Conservation (phyloP, 768 basidiomycete genomes). For the Sutorius australiensis region DNA sequence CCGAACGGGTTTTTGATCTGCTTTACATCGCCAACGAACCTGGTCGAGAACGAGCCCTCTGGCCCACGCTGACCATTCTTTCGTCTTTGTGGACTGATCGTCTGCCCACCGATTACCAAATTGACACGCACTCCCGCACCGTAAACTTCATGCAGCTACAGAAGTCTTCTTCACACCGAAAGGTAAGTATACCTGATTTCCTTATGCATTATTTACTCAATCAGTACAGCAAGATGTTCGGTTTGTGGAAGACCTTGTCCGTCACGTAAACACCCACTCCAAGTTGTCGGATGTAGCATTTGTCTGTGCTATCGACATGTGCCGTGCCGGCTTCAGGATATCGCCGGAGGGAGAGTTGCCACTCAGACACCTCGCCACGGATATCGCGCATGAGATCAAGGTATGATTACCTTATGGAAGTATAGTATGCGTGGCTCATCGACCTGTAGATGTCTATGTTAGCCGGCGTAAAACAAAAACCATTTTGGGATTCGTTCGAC, state of each 20-base stretch:
- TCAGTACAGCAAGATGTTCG: constrained; percentile 39
- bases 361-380: constrained; percentile 59
- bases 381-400: constrained; percentile 79
- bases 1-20: constrained; percentile 84
- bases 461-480: constrained; percentile 40
- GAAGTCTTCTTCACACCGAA: constrained; percentile 30
- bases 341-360: constrained; percentile 56
- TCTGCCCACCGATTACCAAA: constrained; percentile 54
- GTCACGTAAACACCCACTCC: constrained; percentile 49
- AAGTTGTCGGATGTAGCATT: constrained; percentile 66
- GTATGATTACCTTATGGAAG: constrained; percentile 37
- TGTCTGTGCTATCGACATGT: constrained; percentile 73
- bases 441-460: constrained; percentile 21
- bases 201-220: not conserved
- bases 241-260: constrained; percentile 61
- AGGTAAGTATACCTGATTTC: constrained; percentile 14
- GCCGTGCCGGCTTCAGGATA: constrained; percentile 59
- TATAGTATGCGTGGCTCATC: not conserved
- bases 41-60: constrained; percentile 53
- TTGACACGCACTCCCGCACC: constrained; percentile 32
- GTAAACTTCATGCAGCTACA: constrained; percentile 28
- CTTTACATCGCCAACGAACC: constrained; percentile 50
- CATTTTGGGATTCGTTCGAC: constrained; percentile 70
- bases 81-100: constrained; percentile 74
- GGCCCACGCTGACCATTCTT: constrained; percentile 78